Conservation (phyloP, 2,329 filamentous ascomycete genomes). For the Endocalyx cinctus region DNA sequence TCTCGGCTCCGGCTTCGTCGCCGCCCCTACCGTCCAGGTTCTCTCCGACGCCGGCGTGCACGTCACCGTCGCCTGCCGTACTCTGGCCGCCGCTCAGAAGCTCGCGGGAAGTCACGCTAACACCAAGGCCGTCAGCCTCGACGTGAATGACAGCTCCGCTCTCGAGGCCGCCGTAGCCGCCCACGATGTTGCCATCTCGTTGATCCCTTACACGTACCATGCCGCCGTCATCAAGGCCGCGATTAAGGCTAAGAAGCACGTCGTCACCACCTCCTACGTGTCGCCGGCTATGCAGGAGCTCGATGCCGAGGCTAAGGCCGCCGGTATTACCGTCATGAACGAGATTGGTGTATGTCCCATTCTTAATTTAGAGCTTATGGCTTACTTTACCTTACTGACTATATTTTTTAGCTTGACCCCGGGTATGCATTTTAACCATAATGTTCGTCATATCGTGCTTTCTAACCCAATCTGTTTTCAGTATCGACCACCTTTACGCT, state of each 20-base stretch:
- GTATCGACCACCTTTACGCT: slow-evolving; percentile 44
- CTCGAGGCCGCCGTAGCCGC: slow-evolving; percentile 78
- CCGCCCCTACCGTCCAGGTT: slow-evolving; percentile 59
- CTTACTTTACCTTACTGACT: too few relatives aligned
- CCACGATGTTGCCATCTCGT: slow-evolving; percentile 70
- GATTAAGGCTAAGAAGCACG: slow-evolving; percentile 90
- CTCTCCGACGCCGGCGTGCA: slow-evolving; percentile 55
- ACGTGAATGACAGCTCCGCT: slow-evolving; percentile 71
- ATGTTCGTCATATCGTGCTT: slow-evolving; percentile 11
- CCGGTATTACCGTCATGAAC: slow-evolving; percentile 96
- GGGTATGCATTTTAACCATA: neutral
- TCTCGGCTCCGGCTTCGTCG: slow-evolving; percentile 42
- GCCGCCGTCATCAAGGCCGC: slow-evolving; percentile 87
- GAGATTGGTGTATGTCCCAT: slow-evolving; percentile 67
- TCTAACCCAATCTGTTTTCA: neutral
- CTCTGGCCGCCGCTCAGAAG: slow-evolving; percentile 69
- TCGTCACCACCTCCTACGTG: slow-evolving; percentile 92
- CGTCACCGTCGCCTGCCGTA: slow-evolving; percentile 77
- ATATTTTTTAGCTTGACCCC: too few relatives aligned
- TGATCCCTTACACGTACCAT: slow-evolving; percentile 93
- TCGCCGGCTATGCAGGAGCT: slow-evolving; percentile 90
- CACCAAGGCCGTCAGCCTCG: slow-evolving; percentile 73
- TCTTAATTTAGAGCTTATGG: too few relatives aligned
- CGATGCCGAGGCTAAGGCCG: slow-evolving; percentile 75
- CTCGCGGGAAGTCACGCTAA: slow-evolving; percentile 69